Percentiles rank a stretch among this genome's conserved stretches.
Evolutionary conservation across 2,329 filamentous ascomycete species (phyloP).

Genomic region (Penicillium polonicum): DNA sequence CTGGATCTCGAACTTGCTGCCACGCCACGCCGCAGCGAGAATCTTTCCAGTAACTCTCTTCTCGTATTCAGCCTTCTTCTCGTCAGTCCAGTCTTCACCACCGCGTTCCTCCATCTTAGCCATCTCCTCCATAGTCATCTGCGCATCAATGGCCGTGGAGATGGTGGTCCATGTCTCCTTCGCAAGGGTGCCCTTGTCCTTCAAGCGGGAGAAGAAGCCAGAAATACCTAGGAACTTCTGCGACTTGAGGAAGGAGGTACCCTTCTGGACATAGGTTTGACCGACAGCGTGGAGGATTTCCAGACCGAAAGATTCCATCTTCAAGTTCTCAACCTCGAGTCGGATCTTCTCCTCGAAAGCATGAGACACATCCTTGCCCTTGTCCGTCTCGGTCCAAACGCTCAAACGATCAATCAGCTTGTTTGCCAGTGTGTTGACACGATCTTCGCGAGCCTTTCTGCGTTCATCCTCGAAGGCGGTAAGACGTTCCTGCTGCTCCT

Average conservation of each 20-base stretch:
- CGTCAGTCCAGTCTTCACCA: constrained; percentile 97
- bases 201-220: constrained; percentile 89
- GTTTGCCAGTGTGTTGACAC: constrained; percentile 76
- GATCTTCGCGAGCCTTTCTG: constrained; percentile 78
- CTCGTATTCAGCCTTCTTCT: constrained; percentile 94
- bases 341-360: constrained; percentile 94
- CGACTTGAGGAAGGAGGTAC: constrained; percentile 81
- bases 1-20: constrained; percentile 97
- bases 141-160: constrained; percentile 90
- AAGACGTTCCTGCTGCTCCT: constrained; percentile 91
- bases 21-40: constrained; percentile 91
- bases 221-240: constrained; percentile 96
- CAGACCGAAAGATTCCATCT: constrained; percentile 98
- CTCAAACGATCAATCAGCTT: constrained; percentile 88
- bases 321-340: constrained; percentile 94
- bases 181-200: constrained; percentile 93
- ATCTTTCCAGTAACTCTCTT: constrained; percentile 97
- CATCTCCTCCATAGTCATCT: constrained; percentile 99
- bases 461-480: constrained; percentile 86
- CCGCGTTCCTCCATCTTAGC: constrained; percentile 90
- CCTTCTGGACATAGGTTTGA: constrained; percentile 84
- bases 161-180: constrained; percentile 99
- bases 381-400: constrained; percentile 97
- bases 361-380: constrained; percentile 74
- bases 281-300: constrained; percentile 96